Evolutionary conservation across 345 rosid species (phyloP).

Genomic region (Eucalyptus pauciflora): DNA sequence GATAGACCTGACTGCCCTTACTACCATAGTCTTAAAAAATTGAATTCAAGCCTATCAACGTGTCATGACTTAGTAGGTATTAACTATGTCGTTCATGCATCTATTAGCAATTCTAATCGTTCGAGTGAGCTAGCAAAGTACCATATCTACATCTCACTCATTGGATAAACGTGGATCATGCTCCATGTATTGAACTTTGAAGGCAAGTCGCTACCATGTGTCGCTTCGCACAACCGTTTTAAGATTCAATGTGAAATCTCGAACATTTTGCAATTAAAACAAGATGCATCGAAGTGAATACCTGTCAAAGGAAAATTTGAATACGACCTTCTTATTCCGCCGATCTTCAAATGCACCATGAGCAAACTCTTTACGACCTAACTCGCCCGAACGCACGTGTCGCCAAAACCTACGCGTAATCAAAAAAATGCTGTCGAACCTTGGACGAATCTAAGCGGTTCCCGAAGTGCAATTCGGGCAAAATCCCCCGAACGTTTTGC

Average conservation of each 20-base stretch:
- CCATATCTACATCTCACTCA: neutral
- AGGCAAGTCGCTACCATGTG: neutral
- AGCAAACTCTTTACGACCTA: neutral
- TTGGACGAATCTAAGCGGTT: neutral
- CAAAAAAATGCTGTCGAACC: too few species aligned
- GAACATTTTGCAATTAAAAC: neutral
- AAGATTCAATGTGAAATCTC: neutral
- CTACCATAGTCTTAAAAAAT: neutral
- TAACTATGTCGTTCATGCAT: neutral
- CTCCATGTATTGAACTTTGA: neutral
- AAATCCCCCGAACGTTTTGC: neutral
- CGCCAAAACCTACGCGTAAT: neutral
- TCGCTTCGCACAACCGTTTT: neutral
- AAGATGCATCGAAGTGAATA: too few species aligned
- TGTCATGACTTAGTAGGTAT: accelerated
- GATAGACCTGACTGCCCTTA: accelerated
- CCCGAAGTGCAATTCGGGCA: neutral
- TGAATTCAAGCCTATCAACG: neutral
- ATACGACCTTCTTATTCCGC: neutral
- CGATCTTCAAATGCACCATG: neutral
- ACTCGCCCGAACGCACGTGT: neutral
- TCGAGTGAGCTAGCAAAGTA: neutral
- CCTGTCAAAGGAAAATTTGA: neutral
- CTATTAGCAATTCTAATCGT: neutral
- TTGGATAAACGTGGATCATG: neutral